Conservation (phyloP, 148 eudicot species). For the Rhododendron ovatum region DNA sequence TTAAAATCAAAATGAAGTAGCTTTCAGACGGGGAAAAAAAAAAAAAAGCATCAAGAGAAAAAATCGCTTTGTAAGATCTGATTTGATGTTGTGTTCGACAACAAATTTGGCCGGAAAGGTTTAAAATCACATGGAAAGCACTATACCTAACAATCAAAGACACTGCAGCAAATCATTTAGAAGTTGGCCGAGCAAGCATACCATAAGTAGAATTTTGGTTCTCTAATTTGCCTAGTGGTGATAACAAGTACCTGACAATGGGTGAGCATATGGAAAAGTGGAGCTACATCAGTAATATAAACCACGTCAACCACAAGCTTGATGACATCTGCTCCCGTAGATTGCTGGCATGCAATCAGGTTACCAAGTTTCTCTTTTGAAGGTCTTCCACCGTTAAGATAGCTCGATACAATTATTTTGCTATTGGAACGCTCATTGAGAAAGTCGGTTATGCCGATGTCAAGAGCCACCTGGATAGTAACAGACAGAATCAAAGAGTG, state of each 20-base stretch:
- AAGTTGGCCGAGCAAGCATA: neutral
- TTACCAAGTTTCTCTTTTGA: conserved; percentile 42
- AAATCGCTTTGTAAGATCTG: neutral
- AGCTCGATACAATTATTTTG: conserved; percentile 49
- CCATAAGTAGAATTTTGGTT: neutral
- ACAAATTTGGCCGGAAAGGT: neutral
- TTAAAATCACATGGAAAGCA: neutral
- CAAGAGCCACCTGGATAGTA: conserved; percentile 36
- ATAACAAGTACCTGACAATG: conserved; percentile 41
- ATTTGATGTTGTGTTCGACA: neutral
- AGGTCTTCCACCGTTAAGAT: conserved; percentile 37
- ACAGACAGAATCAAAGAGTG: neutral
- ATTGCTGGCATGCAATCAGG: conserved; percentile 38
- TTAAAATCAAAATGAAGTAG: neutral
- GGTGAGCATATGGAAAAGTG: conserved; percentile 31
- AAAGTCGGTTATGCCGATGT: conserved; percentile 29
- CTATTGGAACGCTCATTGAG: conserved; percentile 35
- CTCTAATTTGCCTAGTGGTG: neutral
- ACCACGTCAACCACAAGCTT: conserved; percentile 33
- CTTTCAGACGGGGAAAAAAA: neutral
- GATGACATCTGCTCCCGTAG: conserved; percentile 51
- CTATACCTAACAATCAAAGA: neutral
- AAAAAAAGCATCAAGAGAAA: neutral
- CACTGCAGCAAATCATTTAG: neutral
- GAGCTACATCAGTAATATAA: conserved; percentile 43